A percentile compares a stretch with the other conserved stretches of the same genome.
Conservation (phyloP, 129 eudicot species). For the Sambucus nigra region DNA sequence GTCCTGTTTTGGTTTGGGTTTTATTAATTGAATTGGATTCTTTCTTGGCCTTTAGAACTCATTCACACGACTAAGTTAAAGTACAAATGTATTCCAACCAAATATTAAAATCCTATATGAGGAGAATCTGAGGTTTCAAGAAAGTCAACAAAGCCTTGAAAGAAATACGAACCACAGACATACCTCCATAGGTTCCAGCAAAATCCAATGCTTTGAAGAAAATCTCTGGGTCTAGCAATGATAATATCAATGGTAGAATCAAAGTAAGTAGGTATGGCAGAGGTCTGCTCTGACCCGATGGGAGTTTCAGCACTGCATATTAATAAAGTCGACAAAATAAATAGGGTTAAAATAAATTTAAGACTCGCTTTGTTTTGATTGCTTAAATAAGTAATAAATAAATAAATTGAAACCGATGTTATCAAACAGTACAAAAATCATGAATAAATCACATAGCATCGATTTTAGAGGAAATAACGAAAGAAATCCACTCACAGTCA, state of each 20-base stretch:
- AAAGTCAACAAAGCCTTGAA: no score
- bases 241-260: slow-evolving; percentile 69
- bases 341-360: background rate
- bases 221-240: slow-evolving; percentile 82
- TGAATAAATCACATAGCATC: no score
- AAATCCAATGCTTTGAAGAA: slow-evolving; percentile 97
- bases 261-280: slow-evolving; percentile 70
- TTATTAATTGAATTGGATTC: no score
- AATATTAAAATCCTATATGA: no score
- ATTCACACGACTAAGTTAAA: no score
- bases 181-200: slow-evolving; percentile 99
- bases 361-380: background rate
- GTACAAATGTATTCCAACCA: no score
- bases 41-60: no score
- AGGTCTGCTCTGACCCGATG: slow-evolving; percentile 62
- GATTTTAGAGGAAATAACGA: background rate
- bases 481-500: slow-evolving; percentile 51
- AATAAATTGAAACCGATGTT: no score
- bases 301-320: slow-evolving; percentile 83
- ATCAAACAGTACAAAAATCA: background rate
- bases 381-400: background rate
- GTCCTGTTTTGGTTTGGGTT: no score
- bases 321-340: background rate
- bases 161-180: no score
- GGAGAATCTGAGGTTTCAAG: no score